phyloP scores from a whole-genome alignment of 495 filamentous ascomycete genomes.

The Podospora conica region DNA sequence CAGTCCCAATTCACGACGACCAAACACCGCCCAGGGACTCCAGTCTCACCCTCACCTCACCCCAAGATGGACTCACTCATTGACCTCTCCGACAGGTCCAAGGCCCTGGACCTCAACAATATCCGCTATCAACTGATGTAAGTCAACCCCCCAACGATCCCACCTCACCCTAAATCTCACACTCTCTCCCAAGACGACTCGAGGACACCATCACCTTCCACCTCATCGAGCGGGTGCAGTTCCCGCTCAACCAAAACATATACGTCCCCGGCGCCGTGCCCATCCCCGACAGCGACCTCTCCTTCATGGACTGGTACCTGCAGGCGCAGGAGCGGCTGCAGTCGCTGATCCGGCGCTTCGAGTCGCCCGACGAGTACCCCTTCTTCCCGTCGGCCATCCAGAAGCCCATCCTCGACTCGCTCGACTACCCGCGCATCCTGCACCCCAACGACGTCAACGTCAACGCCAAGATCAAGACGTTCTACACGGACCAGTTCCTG shows the following conservation, averaged over 20 bases:
- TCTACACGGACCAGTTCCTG: slow-evolving; percentile 77
- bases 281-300: slow-evolving; percentile 64
- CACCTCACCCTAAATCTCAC: background rate
- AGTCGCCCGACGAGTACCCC: slow-evolving; percentile 94
- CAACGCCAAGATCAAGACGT: slow-evolving; percentile 77
- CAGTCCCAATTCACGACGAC: background rate
- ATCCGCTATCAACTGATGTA: slow-evolving; percentile 97
- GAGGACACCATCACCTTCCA: slow-evolving; percentile 99
- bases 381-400: slow-evolving; percentile 87
- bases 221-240: slow-evolving; percentile 96
- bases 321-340: slow-evolving; percentile 83
- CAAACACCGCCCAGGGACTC: background rate
- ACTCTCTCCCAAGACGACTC: slow-evolving; percentile 59
- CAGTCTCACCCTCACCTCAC: background rate
- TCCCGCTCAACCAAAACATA: slow-evolving; percentile 84
- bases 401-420: slow-evolving; percentile 74
- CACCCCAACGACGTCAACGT: slow-evolving; percentile 88
- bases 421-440: slow-evolving; percentile 87
- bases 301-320: slow-evolving; percentile 92
- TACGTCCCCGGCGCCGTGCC: slow-evolving; percentile 74
- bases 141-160: slow-evolving; percentile 21
- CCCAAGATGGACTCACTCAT: slow-evolving; percentile 79
- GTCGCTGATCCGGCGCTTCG: slow-evolving; percentile 90
- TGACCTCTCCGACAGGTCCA: slow-evolving; percentile 73
- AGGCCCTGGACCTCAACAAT: slow-evolving; percentile 82